Evolutionary conservation across 1,284 basidiomycete species (phyloP), one percentile per base, ranked within the genome.

Genomic region (Stereum hirsutum): DNA sequence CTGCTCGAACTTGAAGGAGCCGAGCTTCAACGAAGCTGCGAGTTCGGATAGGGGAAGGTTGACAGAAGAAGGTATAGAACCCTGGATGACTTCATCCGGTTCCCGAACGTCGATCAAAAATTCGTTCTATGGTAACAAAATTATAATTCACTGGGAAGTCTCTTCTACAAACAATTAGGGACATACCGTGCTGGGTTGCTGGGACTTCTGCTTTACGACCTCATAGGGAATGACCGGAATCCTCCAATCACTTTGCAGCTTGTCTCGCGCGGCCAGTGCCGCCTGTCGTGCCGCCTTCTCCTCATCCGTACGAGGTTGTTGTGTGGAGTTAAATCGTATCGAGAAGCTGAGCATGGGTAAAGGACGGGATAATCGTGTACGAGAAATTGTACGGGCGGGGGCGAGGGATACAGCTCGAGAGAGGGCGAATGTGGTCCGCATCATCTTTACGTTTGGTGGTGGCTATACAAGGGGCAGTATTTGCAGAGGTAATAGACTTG

Each of bases 31-130:
- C 5, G 90, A 81, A 36, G 74, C 75, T 32, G 79, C 66, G 42
- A 99, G 75, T 17, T 75, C 72, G 4, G 89, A 88, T 19, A 99
- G 77, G 5, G 96, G 95, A 11, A 99, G 67, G 60, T 95, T 94
- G 55, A 99, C 92, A 5, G 94, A 78, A 10, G 90, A 93, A 3
- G 96, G 96, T 55, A 99, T 97, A 57, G 88, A 88, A 23, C 96
- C 95, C 60, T 95, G 89, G 2, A 86, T 75, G 27, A 94, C 89
- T 63, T 99, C 96, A 52, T 91, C 81, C 3, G 86, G 87, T 62
- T 99, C 96, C 25, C 96, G 83, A 6, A 99, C 94, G 61, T 99
- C 91, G 46, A 95, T 80, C 42, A 94, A 55, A 57, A 86, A 88
- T n/a, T 81, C 69, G 49, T 89, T 70, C 89, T 94, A 52, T 19